These are phyloP conservation scores for Boletus sp. DNA, from an alignment of 768 basidiomycete genomes.

Conservation along the genomic window DNA sequence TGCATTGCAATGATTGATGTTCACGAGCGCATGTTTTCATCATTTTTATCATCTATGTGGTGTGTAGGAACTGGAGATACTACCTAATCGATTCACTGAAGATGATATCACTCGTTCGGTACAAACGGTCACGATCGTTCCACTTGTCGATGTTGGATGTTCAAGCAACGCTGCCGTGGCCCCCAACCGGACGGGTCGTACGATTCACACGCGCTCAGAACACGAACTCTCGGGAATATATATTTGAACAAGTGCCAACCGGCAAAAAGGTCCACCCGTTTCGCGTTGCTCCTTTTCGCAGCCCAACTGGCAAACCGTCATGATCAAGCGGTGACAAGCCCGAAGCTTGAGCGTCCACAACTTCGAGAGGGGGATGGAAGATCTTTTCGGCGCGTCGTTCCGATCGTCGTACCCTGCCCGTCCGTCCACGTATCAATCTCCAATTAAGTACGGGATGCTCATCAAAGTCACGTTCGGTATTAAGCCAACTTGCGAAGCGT, in stretches of 20 bases:
- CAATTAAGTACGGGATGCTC: not conserved
- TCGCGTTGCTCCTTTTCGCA: too few species aligned
- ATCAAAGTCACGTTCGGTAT: not conserved
- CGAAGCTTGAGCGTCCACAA: not conserved
- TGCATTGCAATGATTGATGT: slow-evolving; percentile 8
- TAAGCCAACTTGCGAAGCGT: not conserved
- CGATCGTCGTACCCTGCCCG: not conserved
- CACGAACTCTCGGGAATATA: too few species aligned
- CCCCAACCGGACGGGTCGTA: too few species aligned
- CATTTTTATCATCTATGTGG: not conserved
- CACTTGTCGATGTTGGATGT: too few species aligned
- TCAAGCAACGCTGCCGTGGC: too few species aligned
- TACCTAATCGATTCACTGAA: not conserved
- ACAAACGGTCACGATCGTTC: too few species aligned
- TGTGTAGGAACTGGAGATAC: not conserved
- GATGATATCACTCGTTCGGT: too few species aligned
- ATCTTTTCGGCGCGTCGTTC: not conserved
- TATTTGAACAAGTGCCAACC: too few species aligned
- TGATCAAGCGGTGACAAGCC: too few species aligned
- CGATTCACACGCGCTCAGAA: too few species aligned
- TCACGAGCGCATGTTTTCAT: slow-evolving; percentile 6
- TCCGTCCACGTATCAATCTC: not conserved
- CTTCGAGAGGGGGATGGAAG: not conserved
- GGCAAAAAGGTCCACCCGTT: too few species aligned
- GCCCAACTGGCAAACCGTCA: too few species aligned